Evolutionary conservation across 768 basidiomycete genomes (phyloP), one percentile per base, ranked within the genome.

Genomic region (Antrodiella citrinella): DNA sequence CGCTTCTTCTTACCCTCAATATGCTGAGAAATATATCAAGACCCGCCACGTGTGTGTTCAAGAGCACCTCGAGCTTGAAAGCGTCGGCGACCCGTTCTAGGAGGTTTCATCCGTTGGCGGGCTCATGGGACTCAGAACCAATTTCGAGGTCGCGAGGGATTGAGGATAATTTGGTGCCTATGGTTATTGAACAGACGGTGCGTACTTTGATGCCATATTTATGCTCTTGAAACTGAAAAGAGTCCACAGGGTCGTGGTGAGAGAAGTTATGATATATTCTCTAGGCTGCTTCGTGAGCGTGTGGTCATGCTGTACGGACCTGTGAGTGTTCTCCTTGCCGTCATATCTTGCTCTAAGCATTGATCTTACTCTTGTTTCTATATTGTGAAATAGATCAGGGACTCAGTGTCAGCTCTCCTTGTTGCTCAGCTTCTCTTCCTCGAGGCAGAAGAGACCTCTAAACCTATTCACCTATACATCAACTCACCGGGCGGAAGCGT

Each of bases 401-500:
- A 96, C 67, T 76, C 79, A n/a, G 84, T 91, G 59, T 87, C 94
- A 1, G 86, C 92, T 3, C 72, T 96, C 51, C 76, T 84, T 26
- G 91, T 96, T 4, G 91, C 94, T 1, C 94, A 97, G 61, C 73
- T 98, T 5, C 81, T 98, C 39, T 97, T 95, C 67, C 75, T 97
- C 52, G 95, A 98, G 72, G 94, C 95, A 1, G 94, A 95, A 66
- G 93, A 97, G 56, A 82, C 92, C 0, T 81, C 84, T 7, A 91
- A 91, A 63, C 95, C 95, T 2, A 96, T 98, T 49, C 93, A 95
- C 60, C 69, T 98, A 10, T 98, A 98, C 67, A 95, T 98, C 58
- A 97, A 97, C 68, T 93, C 90, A 4, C 95, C 95, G 0, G 95
- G 95, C 2, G 95, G 95, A 24, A 89, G 87, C 60, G 95, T 98